Conservation (phyloP, 306 rosid genomes). For the Vicia villosa region DNA sequence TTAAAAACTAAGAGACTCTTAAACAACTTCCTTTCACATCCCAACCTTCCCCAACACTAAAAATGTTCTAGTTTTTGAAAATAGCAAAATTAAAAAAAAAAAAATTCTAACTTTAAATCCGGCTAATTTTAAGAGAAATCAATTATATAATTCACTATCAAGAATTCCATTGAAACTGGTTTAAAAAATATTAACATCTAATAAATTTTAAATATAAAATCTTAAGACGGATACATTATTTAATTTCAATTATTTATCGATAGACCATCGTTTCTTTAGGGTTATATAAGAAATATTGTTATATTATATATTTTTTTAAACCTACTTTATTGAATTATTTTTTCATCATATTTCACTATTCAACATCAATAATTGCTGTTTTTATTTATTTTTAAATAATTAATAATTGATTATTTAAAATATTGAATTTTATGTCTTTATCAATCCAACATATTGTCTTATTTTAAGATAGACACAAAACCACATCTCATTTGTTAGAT, state of each 20-base stretch:
- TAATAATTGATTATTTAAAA: not conserved
- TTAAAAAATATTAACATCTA: no score
- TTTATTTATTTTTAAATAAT: not conserved
- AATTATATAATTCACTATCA: no score
- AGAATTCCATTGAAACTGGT: no score
- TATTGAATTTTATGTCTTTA: not conserved
- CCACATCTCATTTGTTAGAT: not conserved
- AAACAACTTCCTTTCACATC: not conserved
- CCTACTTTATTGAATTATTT: not conserved
- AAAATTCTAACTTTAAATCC: no score
- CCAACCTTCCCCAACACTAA: not conserved
- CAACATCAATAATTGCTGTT: not conserved
- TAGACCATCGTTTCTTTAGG: no score
- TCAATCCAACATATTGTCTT: not conserved
- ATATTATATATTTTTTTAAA: not conserved
- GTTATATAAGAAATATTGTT: not conserved
- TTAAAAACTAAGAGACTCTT: not conserved
- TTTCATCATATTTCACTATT: not conserved
- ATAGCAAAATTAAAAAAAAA: no score
- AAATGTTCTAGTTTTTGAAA: not conserved
- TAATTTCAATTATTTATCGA: no score
- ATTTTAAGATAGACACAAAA: not conserved
- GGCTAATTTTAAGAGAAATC: no score
- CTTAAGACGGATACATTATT: no score
- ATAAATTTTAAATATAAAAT: no score